Base-by-base conservation (phyloP, 202 grass and related monocot species). In the Saccharum hybrid region DNA sequence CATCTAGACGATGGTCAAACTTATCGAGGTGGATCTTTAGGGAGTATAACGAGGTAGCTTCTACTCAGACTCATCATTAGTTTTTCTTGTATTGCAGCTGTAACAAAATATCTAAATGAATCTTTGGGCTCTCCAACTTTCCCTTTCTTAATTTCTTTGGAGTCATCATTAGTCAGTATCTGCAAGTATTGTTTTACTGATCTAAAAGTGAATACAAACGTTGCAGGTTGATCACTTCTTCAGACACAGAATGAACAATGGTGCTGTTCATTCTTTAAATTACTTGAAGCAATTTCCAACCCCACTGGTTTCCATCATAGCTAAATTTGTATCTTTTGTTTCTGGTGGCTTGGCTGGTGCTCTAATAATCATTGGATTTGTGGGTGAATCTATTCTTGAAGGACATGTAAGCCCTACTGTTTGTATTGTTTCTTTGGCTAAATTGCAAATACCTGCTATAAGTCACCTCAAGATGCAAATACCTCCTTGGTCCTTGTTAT, bases 261-360 rank as follows among this genome's bases (percentile, higher is more conserved):
- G 96, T 8, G 89, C 84, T 18, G 86, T 90, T 76, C 90, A 96
- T 87, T 90, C 96, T 15, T 86, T 94, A 75, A 96, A 99, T 85
- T 99, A 99, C 83, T 60, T 99, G 86, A 99, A 92, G 86, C 96
- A 99, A 63, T 99, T 99, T 83, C 96, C 96, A 76, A 96, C 89
- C 52, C 96, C 96, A 74, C 79, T 99, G 52, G 87, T 99, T 68
- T 93, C 96, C 48, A 99, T 96, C 65, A 72, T 99, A 56, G 91
- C 96, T 49, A 96, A 94, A 88, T 99, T 99, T 62, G 82, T 99
- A 85, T 99, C 91, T 68, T 99, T 99, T 90, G 96, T 96, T 68
- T 99, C 91, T 89, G 93, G 96, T 80, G 96, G 96, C 73, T 91
- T 99, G 36, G 93, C 93, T 87, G 96, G 93, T 76, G 91, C 91